phyloP scores from a whole-genome alignment of 2,329 filamentous ascomycete genomes.

The Aspergillus clavatus region DNA sequence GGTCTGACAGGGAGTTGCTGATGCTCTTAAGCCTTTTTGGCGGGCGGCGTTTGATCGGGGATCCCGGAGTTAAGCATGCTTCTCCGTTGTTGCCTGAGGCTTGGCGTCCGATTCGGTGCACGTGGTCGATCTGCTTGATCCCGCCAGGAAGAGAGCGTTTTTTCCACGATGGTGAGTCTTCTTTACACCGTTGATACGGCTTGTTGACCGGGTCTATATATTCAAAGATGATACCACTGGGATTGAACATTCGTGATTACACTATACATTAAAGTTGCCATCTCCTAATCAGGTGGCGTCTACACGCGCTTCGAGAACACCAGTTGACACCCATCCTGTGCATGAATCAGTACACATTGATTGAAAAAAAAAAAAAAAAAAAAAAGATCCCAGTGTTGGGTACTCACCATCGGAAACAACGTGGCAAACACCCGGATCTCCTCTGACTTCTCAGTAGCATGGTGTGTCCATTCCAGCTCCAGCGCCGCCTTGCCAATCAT shows the following conservation, averaged over 20 bases:
- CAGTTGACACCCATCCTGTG: slow-evolving; percentile 35
- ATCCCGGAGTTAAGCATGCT: background rate
- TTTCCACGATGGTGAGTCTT: too few species aligned
- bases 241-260: too few species aligned
- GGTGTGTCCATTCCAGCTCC: slow-evolving; percentile 49
- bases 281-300: too few species aligned
- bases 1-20: background rate
- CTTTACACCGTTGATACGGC: too few species aligned
- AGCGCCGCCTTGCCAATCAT: slow-evolving; percentile 52
- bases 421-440: slow-evolving; percentile 51
- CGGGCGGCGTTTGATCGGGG: background rate
- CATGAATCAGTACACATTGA: slow-evolving; percentile 5
- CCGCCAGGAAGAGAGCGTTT: too few species aligned
- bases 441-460: slow-evolving; percentile 46
- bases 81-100: too few species aligned
- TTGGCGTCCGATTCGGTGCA: too few species aligned
- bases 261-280: too few species aligned
- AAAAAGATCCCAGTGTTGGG: too few species aligned
- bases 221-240: too few species aligned
- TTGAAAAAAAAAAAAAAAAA: background rate
- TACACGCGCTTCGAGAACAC: slow-evolving; percentile 36
- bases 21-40: background rate
- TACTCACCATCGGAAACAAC: slow-evolving; percentile 46
- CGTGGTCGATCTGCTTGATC: too few species aligned
- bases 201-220: too few species aligned